A percentile compares a stretch with the other conserved stretches of the same genome.
Evolutionary conservation across 805 yeast genomes (phyloP).

Genomic region (Candida xiaguanensis): DNA sequence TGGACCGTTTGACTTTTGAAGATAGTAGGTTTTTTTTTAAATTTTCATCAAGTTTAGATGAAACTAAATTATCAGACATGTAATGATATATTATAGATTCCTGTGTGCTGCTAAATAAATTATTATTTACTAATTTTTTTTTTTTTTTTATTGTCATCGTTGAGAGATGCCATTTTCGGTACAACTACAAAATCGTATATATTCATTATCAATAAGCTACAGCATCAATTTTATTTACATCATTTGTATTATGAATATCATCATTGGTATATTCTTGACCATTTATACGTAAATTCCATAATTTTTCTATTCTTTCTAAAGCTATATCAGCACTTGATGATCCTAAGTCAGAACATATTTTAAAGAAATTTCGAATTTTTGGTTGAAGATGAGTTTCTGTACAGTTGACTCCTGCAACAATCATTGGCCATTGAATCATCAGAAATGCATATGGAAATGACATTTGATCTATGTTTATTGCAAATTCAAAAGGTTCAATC

Average conservation of each 20-base stretch:
- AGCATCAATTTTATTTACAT: slow-evolving; percentile 9
- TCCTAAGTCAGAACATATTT: slow-evolving; percentile 36
- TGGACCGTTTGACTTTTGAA: slow-evolving; percentile 30
- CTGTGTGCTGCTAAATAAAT: background rate
- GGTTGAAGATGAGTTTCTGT: slow-evolving; percentile 28
- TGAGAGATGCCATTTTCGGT: slow-evolving; percentile 6
- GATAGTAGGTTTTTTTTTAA: background rate
- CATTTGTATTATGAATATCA: slow-evolving; percentile 8
- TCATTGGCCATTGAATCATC: slow-evolving; percentile 55
- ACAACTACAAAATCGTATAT: background rate
- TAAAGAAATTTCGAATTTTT: slow-evolving; percentile 38
- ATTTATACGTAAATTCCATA: slow-evolving; percentile 22
- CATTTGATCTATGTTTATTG: slow-evolving; percentile 5
- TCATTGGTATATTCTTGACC: slow-evolving; percentile 10
- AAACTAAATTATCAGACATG: background rate
- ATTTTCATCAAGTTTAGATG: background rate
- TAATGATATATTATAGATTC: background rate
- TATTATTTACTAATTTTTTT: background rate
- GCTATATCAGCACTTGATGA: slow-evolving; percentile 49
- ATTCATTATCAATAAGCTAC: slow-evolving; percentile 10
- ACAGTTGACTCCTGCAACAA: slow-evolving; percentile 48
- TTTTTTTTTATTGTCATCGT: slow-evolving; percentile 4
- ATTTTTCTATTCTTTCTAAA: slow-evolving; percentile 18
- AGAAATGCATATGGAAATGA: slow-evolving; percentile 16
- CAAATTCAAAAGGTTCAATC: slow-evolving; percentile 9